Conservation (phyloP, 306 rosid species). For the Spatholobus suberectus region DNA sequence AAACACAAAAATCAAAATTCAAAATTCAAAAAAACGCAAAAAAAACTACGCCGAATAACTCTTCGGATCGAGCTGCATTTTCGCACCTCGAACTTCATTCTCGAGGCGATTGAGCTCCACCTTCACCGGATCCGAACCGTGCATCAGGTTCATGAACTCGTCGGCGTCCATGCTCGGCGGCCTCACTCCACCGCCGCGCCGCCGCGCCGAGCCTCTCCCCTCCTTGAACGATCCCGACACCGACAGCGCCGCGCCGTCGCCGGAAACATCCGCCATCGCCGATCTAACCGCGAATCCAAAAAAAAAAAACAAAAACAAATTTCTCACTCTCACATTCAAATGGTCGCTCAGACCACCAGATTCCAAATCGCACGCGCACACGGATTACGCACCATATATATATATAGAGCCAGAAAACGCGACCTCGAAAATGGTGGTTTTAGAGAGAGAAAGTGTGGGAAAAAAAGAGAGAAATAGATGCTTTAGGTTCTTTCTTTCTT, state of each 20-base stretch:
- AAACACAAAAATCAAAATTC: background rate
- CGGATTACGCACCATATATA: background rate
- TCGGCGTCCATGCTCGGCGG: conserved; percentile 92
- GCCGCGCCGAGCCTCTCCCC: conserved; percentile 73
- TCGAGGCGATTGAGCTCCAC: conserved; percentile 96
- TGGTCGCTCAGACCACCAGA: conserved; percentile 54
- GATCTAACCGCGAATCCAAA: conserved; percentile 56
- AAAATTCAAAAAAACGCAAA: conserved; percentile 29
- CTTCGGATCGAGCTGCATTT: conserved; percentile 78
- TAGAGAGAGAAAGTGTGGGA: conserved; percentile 35
- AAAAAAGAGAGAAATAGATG: conserved; percentile 9
- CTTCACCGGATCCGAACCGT: conserved; percentile 99
- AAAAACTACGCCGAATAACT: conserved; percentile 47
- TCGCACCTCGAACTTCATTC: conserved; percentile 91
- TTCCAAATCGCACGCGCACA: conserved; percentile 49
- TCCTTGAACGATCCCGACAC: conserved; percentile 90
- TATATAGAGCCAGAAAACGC: conserved; percentile 22
- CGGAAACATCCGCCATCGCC: conserved; percentile 78
- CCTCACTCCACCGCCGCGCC: conserved; percentile 63
- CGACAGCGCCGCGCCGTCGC: conserved; percentile 52
- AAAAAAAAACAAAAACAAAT: background rate
- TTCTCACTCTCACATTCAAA: conserved; percentile 62
- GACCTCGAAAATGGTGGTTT: conserved; percentile 38
- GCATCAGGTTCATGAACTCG: conserved; percentile 81
- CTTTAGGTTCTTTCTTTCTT: conserved; percentile 37